A percentile compares a stretch with the other conserved stretches of the same genome.
Conservation (phyloP, 352 stramenopile species). For the Globisporangium heterothallicum region DNA sequence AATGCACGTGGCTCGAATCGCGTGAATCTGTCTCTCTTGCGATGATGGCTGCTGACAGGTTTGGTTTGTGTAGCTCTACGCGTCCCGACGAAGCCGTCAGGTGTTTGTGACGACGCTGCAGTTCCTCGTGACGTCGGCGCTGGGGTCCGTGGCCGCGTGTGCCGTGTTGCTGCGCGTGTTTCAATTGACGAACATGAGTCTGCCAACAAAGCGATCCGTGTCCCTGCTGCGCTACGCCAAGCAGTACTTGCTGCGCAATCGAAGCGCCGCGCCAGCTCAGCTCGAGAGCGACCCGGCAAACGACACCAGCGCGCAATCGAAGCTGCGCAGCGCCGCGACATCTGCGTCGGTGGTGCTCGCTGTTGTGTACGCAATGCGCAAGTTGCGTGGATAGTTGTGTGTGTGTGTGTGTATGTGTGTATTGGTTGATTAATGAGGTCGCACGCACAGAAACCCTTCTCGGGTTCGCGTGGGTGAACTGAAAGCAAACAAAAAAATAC, state of each 20-base stretch:
- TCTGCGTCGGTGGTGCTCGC: constrained; percentile 33
- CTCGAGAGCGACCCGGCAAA: constrained; percentile 4
- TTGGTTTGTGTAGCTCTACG: constrained; percentile 41
- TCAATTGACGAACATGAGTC: constrained; percentile 36
- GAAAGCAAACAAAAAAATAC: too few relatives aligned
- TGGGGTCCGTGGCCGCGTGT: constrained; percentile 64
- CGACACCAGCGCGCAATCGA: neutral
- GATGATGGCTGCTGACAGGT: neutral
- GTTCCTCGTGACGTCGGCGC: constrained; percentile 46
- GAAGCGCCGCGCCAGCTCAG: constrained; percentile 13
- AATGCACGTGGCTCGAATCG: neutral
- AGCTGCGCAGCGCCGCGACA: constrained; percentile 25
- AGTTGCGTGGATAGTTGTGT: constrained; percentile 14
- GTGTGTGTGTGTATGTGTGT: neutral
- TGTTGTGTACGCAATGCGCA: constrained; percentile 28
- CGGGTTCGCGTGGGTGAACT: too few relatives aligned
- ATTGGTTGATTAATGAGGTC: too few relatives aligned
- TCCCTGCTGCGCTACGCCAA: constrained; percentile 32
- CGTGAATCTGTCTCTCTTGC: neutral
- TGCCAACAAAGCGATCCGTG: constrained; percentile 21
- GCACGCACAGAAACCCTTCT: too few relatives aligned
- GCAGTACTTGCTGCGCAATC: constrained; percentile 35
- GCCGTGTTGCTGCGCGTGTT: constrained; percentile 45
- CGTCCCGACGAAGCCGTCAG: constrained; percentile 52
- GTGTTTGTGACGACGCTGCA: constrained; percentile 55